phyloP scores from a whole-genome alignment of 179 eudicot species.

The Silene noctiflora region DNA sequence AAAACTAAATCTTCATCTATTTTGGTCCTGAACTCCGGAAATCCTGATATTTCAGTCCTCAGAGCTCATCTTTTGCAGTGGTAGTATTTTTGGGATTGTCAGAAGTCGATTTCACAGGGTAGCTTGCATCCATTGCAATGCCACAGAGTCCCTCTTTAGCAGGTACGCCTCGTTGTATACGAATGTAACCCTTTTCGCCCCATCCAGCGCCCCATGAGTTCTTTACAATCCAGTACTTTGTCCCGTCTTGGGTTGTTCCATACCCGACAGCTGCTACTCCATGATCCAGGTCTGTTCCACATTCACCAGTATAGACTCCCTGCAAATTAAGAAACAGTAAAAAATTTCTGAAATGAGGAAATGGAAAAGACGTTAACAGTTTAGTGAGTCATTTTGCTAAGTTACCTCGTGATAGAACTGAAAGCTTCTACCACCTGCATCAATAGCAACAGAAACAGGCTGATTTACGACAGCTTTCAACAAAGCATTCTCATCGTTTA shows the following conservation, averaged over 20 bases:
- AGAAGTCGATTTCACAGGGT: conserved; percentile 34
- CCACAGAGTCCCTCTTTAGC: conserved; percentile 45
- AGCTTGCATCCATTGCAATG: conserved; percentile 52
- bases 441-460: conserved; percentile 42
- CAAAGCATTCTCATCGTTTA: conserved; percentile 33
- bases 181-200: conserved; percentile 57
- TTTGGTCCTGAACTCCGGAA: conserved; percentile 2
- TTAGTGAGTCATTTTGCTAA: background rate
- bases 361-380: too few species aligned
- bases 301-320: conserved; percentile 44
- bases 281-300: conserved; percentile 48
- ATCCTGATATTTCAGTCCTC: background rate
- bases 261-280: conserved; percentile 50
- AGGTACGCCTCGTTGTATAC: conserved; percentile 35
- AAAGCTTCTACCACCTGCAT: conserved; percentile 35
- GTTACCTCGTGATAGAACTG: conserved; percentile 40
- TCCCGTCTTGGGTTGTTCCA: conserved; percentile 41
- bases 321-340: conserved; percentile 9
- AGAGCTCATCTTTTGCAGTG: conserved; percentile 26
- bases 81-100: conserved; percentile 16
- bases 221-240: conserved; percentile 53
- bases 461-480: conserved; percentile 36
- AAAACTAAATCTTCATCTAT: too few species aligned
- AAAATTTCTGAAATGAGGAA: too few species aligned
- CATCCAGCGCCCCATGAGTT: conserved; percentile 56